Base-by-base conservation (phyloP, 2,329 filamentous ascomycete species). In the Paracoccidioides lutzii region DNA sequence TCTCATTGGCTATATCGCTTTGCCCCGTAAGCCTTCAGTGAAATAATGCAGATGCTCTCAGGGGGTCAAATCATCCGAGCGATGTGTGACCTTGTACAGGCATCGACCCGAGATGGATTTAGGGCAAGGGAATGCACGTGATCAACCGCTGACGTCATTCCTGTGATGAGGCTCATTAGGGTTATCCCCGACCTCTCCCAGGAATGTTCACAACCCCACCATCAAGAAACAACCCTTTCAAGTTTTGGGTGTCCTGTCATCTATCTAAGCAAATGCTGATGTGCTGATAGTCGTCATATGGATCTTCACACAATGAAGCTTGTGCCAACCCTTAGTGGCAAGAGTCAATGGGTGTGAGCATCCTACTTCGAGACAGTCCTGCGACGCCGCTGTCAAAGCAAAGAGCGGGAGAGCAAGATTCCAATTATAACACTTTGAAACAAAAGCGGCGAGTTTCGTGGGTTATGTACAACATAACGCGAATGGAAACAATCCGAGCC, bases 361-460 rank as follows among this genome's bases (percentile, higher is more conserved):
- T 7, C n/a, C n/a, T 6, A 28, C 32, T 10, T 7, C 28, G 15
- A 40, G 10, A 5, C 15, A 28, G 35, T 14, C 15, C 22, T 30
- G 8, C 35, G 7, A 22, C n/a, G n/a, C n/a, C 15, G 33, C 15
- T 32, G 22, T 49, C 15, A 33, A 28, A 35, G 5, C 7, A 33
- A 15, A 35, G 9, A 9, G 35, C 2, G 7, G n/a, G 33, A 38
- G 35, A 50, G 15, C 33, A 28, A 6, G 48, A 51, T 14, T 35
- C 28, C 12, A 15, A 48, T 4, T 8, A 48, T 35, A n/a, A 48
- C 8, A 30, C 10, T 14, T 33, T 32, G 22, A 51, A 9, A 7
- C 49, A 51, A 30, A 41, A 51, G 49, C 48, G 48, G 48, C 48
- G n/a, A 51, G n/a, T 15, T 38, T 51, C 15, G 37, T 40, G 37